Base-by-base conservation (phyloP, 1,139 yeast genomes). In the Wickerhamomyces sp. region DNA sequence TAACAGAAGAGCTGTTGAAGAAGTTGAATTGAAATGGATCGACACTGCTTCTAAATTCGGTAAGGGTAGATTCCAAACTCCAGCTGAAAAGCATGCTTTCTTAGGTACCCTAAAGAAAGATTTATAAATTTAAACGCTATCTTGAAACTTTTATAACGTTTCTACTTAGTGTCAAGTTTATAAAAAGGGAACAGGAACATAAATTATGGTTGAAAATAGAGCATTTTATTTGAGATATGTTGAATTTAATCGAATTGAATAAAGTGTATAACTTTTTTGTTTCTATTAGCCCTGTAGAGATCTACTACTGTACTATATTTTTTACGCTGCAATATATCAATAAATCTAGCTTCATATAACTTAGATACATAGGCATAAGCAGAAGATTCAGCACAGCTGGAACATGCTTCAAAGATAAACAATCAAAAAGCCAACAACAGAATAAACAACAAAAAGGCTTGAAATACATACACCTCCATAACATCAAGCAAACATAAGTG, bases 21-120 rank as follows among this genome's bases (percentile, higher is more conserved):
- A 88, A 75, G 96, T 90, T 61, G 80, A 77, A 82, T 86, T 92
- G 76, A 92, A 92, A 78, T 92, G 98, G 98, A 92, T 92, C 72
- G 99, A 92, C 74, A 92, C 99, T 65, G 96, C 98, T 68, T 92
- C 98, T 67, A 90, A 90, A 79, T 92, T 92, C 88, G 99, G 99
- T 86, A 94, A 92, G 89, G 99, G 99, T 81, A 92, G 98, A 83
- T 94, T 94, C 98, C 99, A 94, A 80, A 92, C 98, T 68, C 96
- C 97, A 65, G 98, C 97, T 74, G 99, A 94, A 83, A 94, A 94
- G 90, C 90, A 82, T 70, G 95, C 98, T 68, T 94, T 94, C 92
- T 68, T 90, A 81, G 99, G 99, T 81, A 90, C 98, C 67, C 85
- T 92, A 73, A 94, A 94, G 95, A 90, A 88, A 85, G 98, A 92